Conservation (phyloP, 345 rosid species). For the Sonneratia alba region DNA sequence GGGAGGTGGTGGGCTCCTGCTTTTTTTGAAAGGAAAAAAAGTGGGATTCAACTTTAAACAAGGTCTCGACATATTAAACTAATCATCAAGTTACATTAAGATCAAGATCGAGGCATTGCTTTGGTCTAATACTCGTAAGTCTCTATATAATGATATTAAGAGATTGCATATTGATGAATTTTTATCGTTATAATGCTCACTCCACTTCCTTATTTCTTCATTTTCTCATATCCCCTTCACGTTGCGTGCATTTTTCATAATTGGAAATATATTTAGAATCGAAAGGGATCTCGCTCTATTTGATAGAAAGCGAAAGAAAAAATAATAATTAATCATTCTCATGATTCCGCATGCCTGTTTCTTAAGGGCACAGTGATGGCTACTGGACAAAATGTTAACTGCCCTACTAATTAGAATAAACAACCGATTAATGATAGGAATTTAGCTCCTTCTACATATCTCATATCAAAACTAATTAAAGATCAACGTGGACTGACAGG, state of each 20-base stretch:
- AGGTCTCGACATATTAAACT: not conserved
- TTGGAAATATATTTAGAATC: no score
- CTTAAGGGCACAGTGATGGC: not conserved
- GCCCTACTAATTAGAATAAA: not conserved
- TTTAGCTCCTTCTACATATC: not conserved
- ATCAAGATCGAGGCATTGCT: not conserved
- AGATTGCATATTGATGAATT: no score
- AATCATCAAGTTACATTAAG: not conserved
- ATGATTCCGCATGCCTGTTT: not conserved
- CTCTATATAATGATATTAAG: no score
- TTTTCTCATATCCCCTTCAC: no score
- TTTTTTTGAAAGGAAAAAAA: not conserved
- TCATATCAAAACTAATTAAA: not conserved
- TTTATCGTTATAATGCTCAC: no score
- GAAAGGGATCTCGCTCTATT: not conserved
- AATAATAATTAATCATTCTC: not conserved
- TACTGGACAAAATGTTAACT: not conserved
- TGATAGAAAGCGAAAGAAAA: not conserved
- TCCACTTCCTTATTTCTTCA: no score
- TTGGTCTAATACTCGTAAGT: no score
- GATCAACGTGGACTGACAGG: no score
- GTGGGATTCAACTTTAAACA: not conserved
- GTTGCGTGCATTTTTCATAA: no score
- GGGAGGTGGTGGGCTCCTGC: not conserved
- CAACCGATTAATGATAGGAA: not conserved